Evolutionary conservation across 2,329 filamentous ascomycete species (phyloP), one percentile per base, ranked within the genome.

Genomic region (Rhytidhysteron rufulum): DNA sequence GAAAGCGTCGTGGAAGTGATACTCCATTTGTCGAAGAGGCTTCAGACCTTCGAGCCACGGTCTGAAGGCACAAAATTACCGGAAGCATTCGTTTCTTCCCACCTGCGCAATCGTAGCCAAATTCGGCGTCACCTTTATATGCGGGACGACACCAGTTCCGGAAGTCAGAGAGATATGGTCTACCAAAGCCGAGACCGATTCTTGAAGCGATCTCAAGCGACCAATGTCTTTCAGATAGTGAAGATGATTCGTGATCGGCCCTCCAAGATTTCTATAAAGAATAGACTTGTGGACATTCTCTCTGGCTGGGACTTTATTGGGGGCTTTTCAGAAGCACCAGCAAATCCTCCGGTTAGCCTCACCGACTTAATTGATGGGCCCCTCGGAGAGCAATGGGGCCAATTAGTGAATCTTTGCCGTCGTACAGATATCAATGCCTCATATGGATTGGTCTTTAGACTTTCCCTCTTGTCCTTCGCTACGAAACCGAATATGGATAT

Each of bases 401-500:
- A 55, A 5, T 49, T 74, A 19, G 64, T 71, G 4, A 62, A 61
- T 29, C 43, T 63, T 4, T 73, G 66, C 42, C 57, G 54, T 21
- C 32, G 48, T 4, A 45, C 47, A 3, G 37, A 39, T 4, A 18
- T 19, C 16, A 24, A 52, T 13, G 54, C 65, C 13, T 42, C 29
- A 15, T 65, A 65, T 41, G 47, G 39, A 11, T 47, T 73, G 10
- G 69, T 71, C 54, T 75, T 73, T 40, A 40, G 66, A 1, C 54
- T 74, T n/a, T 63, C 62, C 1, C 45, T 65, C 1, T 43, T 77
- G 10, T 58, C 66, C 0, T 77, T 68, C 40, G 44, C 56, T 4
- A 33, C 54, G 4, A 45, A 54, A 20, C 48, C 57, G 3, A 53
- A 72, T 27, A 66, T 71, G 55, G 43, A 47, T 3, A 33, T 67